Evolutionary conservation across 352 stramenopile genomes (phyloP).

Genomic region (Pythium vanterpoolii): DNA sequence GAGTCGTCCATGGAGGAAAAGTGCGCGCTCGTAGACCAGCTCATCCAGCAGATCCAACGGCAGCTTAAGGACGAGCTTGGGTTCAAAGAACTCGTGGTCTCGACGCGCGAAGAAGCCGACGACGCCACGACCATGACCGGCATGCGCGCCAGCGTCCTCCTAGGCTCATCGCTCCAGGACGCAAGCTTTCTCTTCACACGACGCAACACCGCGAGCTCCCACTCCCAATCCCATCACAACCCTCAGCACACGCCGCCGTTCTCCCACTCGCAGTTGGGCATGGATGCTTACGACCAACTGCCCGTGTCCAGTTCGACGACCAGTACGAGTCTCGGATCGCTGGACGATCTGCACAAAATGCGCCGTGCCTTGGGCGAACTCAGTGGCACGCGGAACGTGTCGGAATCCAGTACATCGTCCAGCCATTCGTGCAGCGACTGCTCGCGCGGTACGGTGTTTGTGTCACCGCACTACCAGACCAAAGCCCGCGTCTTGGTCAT

Average conservation of each 20-base stretch:
- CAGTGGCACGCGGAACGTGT: slow-evolving; percentile 2
- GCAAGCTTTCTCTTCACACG: slow-evolving; percentile 14
- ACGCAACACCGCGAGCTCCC: not conserved
- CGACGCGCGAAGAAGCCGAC: slow-evolving; percentile 43
- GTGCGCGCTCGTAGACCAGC: slow-evolving; percentile 53
- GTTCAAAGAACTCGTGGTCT: slow-evolving; percentile 64
- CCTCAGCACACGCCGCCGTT: not conserved
- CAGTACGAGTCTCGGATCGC: not conserved
- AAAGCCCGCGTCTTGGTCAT: slow-evolving; percentile 77
- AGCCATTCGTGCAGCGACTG: slow-evolving; percentile 43
- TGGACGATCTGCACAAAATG: slow-evolving; percentile 17
- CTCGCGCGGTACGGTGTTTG: slow-evolving; percentile 64
- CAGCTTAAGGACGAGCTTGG: slow-evolving; percentile 57
- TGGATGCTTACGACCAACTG: not conserved
- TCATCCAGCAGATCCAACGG: slow-evolving; percentile 62
- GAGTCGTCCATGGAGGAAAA: slow-evolving; percentile 58
- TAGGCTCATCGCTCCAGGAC: slow-evolving; percentile 19
- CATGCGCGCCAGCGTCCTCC: slow-evolving; percentile 20
- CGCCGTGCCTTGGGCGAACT: slow-evolving; percentile 10
- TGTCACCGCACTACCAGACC: slow-evolving; percentile 52
- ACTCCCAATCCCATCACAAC: not conserved
- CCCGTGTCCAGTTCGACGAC: not conserved
- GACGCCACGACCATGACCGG: slow-evolving; percentile 27
- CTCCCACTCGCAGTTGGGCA: not conserved
- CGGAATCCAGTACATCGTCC: slow-evolving; percentile 13